Conservation (phyloP, 345 rosid species). For the Clausena lansium region DNA sequence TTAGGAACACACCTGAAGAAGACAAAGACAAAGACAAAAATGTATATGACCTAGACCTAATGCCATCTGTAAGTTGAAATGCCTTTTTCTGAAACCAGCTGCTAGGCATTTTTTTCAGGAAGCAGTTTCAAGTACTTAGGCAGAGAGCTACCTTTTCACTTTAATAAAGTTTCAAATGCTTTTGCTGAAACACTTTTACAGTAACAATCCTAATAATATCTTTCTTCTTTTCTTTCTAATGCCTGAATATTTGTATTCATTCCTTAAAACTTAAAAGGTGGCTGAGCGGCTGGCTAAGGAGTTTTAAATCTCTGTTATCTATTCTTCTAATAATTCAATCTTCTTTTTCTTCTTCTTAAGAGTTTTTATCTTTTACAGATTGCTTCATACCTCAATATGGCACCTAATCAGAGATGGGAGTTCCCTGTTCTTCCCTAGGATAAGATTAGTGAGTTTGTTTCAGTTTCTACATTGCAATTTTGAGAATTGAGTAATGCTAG, state of each 20-base stretch:
- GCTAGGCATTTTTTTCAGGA: not conserved
- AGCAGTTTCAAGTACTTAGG: not conserved
- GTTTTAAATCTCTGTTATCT: constrained; percentile 52
- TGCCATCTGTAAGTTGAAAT: not conserved
- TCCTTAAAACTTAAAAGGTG: constrained; percentile 37
- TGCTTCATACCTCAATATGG: constrained; percentile 59
- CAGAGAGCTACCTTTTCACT: not conserved
- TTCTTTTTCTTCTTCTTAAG: not conserved
- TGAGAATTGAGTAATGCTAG: too few relatives aligned
- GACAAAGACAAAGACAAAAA: too few relatives aligned
- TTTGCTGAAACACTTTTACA: not conserved
- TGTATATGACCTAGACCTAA: too few relatives aligned
- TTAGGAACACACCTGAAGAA: too few relatives aligned
- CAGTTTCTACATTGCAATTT: not conserved
- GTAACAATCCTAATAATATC: not conserved
- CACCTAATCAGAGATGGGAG: constrained; percentile 61
- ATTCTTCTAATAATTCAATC: constrained; percentile 41
- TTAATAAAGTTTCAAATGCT: not conserved
- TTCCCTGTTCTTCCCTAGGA: constrained; percentile 80
- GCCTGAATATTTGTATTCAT: not conserved
- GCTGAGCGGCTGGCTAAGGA: constrained; percentile 64
- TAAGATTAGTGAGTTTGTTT: constrained; percentile 29
- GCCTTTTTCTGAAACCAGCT: not conserved
- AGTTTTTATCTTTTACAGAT: constrained; percentile 43
- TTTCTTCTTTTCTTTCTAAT: not conserved